These are phyloP conservation scores for Trichoderma oligosporum DNA, from an alignment of 2,329 filamentous ascomycete genomes.

Conservation along the genomic window DNA sequence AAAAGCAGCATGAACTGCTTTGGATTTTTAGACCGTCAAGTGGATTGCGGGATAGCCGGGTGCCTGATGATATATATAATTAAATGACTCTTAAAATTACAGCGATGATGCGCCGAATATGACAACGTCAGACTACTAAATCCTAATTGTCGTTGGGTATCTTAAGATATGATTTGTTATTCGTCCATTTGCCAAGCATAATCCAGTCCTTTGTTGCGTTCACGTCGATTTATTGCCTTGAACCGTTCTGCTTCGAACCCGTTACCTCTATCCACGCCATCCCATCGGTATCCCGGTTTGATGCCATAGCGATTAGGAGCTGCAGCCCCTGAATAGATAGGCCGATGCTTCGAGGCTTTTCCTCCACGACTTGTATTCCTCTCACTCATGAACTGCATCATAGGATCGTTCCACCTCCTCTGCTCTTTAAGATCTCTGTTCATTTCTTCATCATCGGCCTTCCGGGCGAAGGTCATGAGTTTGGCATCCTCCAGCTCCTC, in stretches of 20 bases:
- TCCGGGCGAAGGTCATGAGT: constrained; percentile 73
- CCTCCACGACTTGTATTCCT: constrained; percentile 31
- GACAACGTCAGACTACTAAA: neutral
- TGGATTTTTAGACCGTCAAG: neutral
- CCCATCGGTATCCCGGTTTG: constrained; percentile 87
- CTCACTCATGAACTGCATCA: constrained; percentile 68
- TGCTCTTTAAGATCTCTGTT: constrained; percentile 76
- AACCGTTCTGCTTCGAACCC: constrained; percentile 94
- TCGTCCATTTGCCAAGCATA: constrained; percentile 98
- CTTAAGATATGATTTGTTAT: constrained; percentile 38
- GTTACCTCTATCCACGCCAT: constrained; percentile 90
- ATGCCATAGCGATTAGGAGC: constrained; percentile 94
- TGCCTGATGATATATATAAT: neutral
- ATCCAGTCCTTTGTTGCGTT: constrained; percentile 73
- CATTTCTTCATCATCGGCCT: constrained; percentile 79
- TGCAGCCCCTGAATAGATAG: constrained; percentile 73
- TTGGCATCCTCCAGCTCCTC: constrained; percentile 75
- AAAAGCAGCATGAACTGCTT: neutral
- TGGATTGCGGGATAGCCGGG: neutral
- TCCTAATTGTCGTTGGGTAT: constrained; percentile 5
- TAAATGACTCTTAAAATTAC: neutral
- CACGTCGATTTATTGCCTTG: constrained; percentile 74
- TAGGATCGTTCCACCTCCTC: constrained; percentile 91
- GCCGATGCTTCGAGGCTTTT: constrained; percentile 46
- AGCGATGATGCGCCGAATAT: neutral